A percentile compares a stretch with the other conserved stretches of the same genome.
Conservation (phyloP, 116 monocot genomes). For the Iris pallida region DNA sequence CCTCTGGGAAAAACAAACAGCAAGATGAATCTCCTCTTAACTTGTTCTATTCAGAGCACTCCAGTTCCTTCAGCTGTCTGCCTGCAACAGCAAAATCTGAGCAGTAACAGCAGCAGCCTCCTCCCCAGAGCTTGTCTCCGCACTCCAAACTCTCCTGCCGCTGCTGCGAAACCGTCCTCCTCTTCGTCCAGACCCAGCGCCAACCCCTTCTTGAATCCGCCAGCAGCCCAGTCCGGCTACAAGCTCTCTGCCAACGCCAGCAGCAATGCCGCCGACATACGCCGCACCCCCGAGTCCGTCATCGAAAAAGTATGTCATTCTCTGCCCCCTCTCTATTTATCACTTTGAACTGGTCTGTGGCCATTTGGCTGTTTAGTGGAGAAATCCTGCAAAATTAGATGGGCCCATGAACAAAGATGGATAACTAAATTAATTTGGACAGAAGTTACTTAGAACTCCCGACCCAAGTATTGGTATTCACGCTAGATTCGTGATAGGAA, state of each 20-base stretch:
- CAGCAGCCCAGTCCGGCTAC: neutral
- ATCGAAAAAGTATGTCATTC: conserved; percentile 18
- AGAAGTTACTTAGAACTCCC: neutral
- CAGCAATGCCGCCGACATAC: neutral
- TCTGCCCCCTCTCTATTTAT: neutral
- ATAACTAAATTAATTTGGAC: neutral
- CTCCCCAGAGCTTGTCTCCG: neutral
- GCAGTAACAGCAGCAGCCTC: neutral
- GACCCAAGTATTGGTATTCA: neutral
- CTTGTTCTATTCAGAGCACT: too few species aligned
- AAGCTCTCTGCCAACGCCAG: conserved; percentile 5
- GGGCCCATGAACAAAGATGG: too few species aligned
- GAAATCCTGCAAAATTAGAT: neutral
- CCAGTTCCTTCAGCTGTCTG: too few species aligned
- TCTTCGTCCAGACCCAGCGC: neutral
- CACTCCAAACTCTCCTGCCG: neutral
- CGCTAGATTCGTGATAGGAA: too few species aligned
- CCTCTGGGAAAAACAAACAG: too few species aligned
- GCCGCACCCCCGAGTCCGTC: conserved; percentile 8
- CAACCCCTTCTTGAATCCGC: neutral
- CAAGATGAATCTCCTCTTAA: too few species aligned
- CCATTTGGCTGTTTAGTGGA: neutral
- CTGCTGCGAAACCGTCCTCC: neutral
- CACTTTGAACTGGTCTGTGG: too few species aligned
- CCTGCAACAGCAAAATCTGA: too few species aligned